These are phyloP conservation scores for Asterella californica DNA, from an alignment of 225 moss, liverwort and hornwort genomes.

Conservation along the genomic window DNA sequence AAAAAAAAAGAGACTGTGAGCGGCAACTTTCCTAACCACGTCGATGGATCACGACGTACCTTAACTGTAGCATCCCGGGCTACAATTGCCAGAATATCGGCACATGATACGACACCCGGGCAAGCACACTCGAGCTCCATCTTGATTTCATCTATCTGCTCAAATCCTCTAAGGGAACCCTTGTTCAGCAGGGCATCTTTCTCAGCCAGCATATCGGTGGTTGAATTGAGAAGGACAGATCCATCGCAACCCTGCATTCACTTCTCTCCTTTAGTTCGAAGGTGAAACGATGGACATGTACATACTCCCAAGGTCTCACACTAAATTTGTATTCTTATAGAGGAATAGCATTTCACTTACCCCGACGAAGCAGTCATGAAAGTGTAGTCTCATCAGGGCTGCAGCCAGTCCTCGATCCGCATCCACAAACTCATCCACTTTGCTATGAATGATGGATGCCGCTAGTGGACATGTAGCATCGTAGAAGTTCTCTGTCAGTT, in stretches of 20 bases:
- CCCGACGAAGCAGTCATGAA: background rate
- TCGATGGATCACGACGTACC: background rate
- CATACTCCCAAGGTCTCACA: too few species aligned
- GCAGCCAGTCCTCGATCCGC: background rate
- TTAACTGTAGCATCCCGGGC: background rate
- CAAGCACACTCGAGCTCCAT: background rate
- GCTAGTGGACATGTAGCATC: background rate
- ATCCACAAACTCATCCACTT: background rate
- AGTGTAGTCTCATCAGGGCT: too few species aligned
- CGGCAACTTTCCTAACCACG: too few species aligned
- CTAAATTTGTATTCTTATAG: background rate
- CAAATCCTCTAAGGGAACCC: background rate
- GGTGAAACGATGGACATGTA: too few species aligned
- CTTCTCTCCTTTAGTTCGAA: too few species aligned
- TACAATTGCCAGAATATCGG: background rate
- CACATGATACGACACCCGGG: background rate
- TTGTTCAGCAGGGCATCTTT: background rate
- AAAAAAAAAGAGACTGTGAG: too few species aligned
- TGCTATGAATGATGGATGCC: background rate
- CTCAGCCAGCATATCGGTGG: background rate
- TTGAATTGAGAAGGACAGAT: background rate
- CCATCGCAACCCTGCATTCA: background rate
- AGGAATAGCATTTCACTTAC: background rate
- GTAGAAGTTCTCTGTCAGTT: background rate
- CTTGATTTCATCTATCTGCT: background rate